Base-by-base conservation (phyloP, 129 eudicot genomes). In the Arctium lappa region DNA sequence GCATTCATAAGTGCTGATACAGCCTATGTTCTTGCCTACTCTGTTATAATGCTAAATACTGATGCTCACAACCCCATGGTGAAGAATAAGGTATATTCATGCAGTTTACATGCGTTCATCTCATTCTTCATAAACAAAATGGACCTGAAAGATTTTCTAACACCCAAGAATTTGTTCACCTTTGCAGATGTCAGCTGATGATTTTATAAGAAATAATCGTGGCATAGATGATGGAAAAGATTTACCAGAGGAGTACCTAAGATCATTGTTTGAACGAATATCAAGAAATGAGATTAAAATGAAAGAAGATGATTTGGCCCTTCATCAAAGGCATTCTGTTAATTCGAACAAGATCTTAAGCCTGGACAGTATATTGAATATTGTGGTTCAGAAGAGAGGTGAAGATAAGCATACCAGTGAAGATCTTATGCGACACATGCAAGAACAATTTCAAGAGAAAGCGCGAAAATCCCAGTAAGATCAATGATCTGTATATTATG, bases 201-300 rank as follows among this genome's bases (percentile, higher is more conserved):
- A 96, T 93, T 96, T 96, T 84, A 91, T 96, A 71, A 86, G 95
- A 89, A 96, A 96, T 80, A 96, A 96, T 72, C 99, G 99, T 53
- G 99, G 99, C 63, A 96, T 96, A 85, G 99, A 96, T 85, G 99
- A 96, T 82, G 99, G 99, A 71, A 91, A 92, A 83, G 99, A 96
- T 89, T 86, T 96, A 48, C 87, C 98, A 5, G 93, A 94, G 81
- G 99, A 96, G 84, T 92, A 90, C 83, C 79, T 96, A 86, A 89
- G 90, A 89, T 90, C 99, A 56, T 85, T 96, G 82, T 96, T 75
- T 86, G 99, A 93, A 86, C 79, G 97, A 56, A 96, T 96, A 87
- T 93, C 97, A 48, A 87, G 83, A 86, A 93, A 91, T 88, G 99
- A 96, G 90, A 96, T 96, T 63, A 96, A 96, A 82, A 88, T 96